A percentile compares a stretch with the other conserved stretches of the same genome.
phyloP scores from a whole-genome alignment of 352 stramenopile genomes.

The Globisporangium camurandrum region DNA sequence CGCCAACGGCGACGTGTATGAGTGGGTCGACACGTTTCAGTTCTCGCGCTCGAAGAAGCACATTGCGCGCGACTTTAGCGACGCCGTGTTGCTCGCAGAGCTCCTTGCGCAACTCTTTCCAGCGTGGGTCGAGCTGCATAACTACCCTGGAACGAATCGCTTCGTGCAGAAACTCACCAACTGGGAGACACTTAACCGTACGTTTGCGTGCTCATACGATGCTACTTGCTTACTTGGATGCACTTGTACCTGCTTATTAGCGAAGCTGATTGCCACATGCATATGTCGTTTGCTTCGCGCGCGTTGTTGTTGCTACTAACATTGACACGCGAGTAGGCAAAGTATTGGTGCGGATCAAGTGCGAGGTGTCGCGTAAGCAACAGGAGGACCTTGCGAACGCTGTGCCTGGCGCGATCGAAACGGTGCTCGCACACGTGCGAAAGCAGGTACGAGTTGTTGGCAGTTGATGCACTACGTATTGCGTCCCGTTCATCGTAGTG shows the following conservation, averaged over 20 bases:
- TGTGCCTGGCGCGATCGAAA: conserved; percentile 28
- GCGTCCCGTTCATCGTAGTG: no score
- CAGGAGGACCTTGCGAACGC: conserved; percentile 38
- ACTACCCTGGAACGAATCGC: conserved; percentile 29
- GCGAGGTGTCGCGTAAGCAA: conserved; percentile 30
- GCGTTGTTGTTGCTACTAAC: background rate
- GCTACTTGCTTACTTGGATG: no score
- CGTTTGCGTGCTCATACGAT: conserved; percentile 1
- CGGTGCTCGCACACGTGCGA: conserved; percentile 35
- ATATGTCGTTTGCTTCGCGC: background rate
- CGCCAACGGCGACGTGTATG: conserved; percentile 22
- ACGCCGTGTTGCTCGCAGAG: conserved; percentile 43
- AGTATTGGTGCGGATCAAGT: conserved; percentile 36
- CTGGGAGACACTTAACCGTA: conserved; percentile 53
- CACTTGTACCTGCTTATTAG: no score
- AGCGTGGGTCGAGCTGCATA: conserved; percentile 37
- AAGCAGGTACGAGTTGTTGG: conserved; percentile 30
- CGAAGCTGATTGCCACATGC: background rate
- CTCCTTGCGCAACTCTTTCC: conserved; percentile 40
- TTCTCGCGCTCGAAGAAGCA: conserved; percentile 36
- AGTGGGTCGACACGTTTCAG: conserved; percentile 34
- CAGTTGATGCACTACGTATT: no score
- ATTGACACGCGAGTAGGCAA: conserved; percentile 27
- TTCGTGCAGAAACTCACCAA: conserved; percentile 47
- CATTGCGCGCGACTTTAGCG: conserved; percentile 39